A percentile compares a stretch with the other conserved stretches of the same genome.
Conservation (phyloP, 139 green algal species). For the Mesostigma viride region DNA sequence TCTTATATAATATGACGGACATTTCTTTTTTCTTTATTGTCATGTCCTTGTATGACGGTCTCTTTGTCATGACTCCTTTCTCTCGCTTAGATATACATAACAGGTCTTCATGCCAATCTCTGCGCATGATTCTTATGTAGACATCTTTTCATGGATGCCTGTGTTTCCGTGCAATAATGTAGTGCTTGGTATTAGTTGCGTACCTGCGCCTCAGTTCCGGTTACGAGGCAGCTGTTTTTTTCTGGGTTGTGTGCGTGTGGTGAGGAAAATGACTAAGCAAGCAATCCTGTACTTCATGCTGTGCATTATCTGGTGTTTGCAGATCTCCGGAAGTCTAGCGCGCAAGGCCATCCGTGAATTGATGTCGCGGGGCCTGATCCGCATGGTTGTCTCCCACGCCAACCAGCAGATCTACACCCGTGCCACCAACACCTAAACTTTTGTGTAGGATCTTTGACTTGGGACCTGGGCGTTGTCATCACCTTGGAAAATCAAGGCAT, state of each 20-base stretch:
- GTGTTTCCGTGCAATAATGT: neutral
- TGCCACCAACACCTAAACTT: conserved; percentile 46
- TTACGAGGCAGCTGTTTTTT: neutral
- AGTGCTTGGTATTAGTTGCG: neutral
- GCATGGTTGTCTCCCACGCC: conserved; percentile 61
- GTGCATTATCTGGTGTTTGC: neutral
- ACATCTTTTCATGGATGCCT: neutral
- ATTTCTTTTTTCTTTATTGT: neutral
- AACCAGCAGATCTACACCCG: conserved; percentile 90
- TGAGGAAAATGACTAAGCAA: neutral
- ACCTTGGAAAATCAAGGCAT: too few species aligned
- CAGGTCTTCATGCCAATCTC: neutral
- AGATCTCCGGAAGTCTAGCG: conserved; percentile 28
- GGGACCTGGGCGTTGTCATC: too few species aligned
- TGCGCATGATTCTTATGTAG: neutral
- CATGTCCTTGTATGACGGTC: neutral
- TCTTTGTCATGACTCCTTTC: neutral
- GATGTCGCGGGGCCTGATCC: conserved; percentile 72
- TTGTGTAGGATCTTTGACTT: neutral
- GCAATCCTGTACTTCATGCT: neutral
- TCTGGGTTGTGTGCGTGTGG: neutral
- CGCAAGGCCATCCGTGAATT: conserved; percentile 48
- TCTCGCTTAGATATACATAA: neutral
- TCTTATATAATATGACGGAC: too few species aligned
- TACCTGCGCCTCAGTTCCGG: neutral